phyloP scores from a whole-genome alignment of 1,284 basidiomycete species.

The Pholiota adiposa region DNA sequence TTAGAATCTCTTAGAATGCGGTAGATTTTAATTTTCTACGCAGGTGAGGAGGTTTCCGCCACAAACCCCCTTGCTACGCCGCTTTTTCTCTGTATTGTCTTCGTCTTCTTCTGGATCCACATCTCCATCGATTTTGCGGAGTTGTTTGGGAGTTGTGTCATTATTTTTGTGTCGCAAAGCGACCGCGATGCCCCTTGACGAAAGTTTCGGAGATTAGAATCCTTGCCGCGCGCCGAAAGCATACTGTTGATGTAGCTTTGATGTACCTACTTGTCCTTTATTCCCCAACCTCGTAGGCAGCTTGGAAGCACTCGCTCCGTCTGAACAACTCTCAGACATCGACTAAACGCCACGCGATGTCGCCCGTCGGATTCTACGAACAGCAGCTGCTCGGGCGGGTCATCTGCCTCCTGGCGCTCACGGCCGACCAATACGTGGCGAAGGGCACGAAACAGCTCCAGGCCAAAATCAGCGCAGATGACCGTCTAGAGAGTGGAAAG shows the following conservation, averaged over 20 bases:
- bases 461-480: constrained; percentile 28
- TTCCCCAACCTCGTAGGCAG: neutral
- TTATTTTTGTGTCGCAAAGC: neutral
- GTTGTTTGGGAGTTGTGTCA: too few relatives aligned
- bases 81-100: too few relatives aligned
- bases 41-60: too few relatives aligned
- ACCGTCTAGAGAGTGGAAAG: constrained; percentile 41
- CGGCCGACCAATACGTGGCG: constrained; percentile 51
- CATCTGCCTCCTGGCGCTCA: constrained; percentile 50
- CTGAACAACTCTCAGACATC: neutral
- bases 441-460: constrained; percentile 27
- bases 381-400: constrained; percentile 17
- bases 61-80: too few relatives aligned
- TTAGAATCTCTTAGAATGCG: too few relatives aligned
- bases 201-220: neutral
- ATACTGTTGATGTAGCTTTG: too few relatives aligned
- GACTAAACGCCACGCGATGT: neutral
- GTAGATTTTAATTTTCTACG: too few relatives aligned
- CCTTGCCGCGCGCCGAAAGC: neutral
- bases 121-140: too few relatives aligned
- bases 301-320: neutral
- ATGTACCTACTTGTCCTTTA: neutral
- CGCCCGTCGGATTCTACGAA: constrained; percentile 22
- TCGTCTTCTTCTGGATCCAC: too few relatives aligned
- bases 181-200: neutral